Percentiles rank a stretch among this genome's conserved stretches.
phyloP scores from a whole-genome alignment of 257 asterid species.

The Nicotiana obtusifolia region DNA sequence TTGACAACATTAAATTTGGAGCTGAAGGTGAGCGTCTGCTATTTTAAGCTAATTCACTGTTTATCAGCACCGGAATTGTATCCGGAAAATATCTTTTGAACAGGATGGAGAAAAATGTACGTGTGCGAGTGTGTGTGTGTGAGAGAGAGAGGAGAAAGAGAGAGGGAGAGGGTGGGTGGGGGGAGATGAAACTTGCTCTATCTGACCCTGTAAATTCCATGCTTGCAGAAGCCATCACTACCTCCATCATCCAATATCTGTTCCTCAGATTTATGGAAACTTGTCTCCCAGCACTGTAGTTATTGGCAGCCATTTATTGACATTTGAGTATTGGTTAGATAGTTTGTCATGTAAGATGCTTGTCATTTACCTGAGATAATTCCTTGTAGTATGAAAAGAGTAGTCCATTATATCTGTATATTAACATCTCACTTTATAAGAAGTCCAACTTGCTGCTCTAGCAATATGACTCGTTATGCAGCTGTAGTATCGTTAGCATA shows the following conservation, averaged over 20 bases:
- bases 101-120: not conserved
- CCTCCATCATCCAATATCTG: not conserved
- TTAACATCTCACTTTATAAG: not conserved
- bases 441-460: not conserved
- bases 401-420: not conserved
- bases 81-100: not conserved
- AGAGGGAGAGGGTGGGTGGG: too few relatives aligned
- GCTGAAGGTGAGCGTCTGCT: constrained; percentile 56
- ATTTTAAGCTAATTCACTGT: not conserved
- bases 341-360: not conserved
- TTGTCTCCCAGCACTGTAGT: not conserved
- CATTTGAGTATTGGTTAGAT: not conserved
- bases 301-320: not conserved
- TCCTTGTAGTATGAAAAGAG: not conserved
- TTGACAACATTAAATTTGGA: constrained; percentile 72
- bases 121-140: not conserved
- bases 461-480: not conserved
- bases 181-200: not conserved
- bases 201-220: not conserved
- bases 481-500: not conserved
- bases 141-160: too few relatives aligned
- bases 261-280: not conserved
- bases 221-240: not conserved
- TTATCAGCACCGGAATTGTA: not conserved
- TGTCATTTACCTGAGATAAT: not conserved